Base-by-base conservation (phyloP, 2,329 filamentous ascomycete genomes). In the Paecilomyces dactylethromorphus region DNA sequence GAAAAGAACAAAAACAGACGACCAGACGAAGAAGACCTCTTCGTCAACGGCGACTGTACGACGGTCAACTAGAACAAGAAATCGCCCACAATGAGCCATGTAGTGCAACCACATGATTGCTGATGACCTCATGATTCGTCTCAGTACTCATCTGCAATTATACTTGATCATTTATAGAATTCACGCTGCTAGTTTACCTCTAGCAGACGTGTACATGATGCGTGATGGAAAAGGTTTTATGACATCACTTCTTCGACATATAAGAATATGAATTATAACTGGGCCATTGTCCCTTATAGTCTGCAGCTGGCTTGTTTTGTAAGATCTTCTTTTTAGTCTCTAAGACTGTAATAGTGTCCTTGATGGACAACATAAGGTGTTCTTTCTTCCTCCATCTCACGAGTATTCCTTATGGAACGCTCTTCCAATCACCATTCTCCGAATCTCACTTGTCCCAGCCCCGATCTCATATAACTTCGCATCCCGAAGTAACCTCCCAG, bases 391-490 rank as follows among this genome's bases (percentile, higher is more conserved):
- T 53, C 29, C 33, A 26, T n/a, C 26, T 35, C 29, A 70, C 51
- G 72, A 84, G 73, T 87, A 96, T 75, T 95, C 88, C 78, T 89
- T 92, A 75, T 96, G 96, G 66, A 96, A 97, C 0, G 87, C 89
- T 64, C 92, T 82, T 29, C 94, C 93, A 70, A 99, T 96, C 3
- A 99, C 91, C 86, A 97, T 95, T 64, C 92, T 83, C 64, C 94
- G 82, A 55, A 99, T 88, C 78, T 99, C 94, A 60, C 91, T 96
- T 3, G 94, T 97, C 5, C 94, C 94, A 4, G 94, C 94, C 1
- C 94, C 94, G 71, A 99, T 97, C 78, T 97, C 94, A 74, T 99
- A 99, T 60, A 99, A 74, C 71, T 89, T 89, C 3, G 86, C 86
- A 76, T 89, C 86, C 69, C 94, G 78, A 66, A 97, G 76, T 64